Evolutionary conservation across 2,329 filamentous ascomycete species (phyloP).

Genomic region (Torrubiella hemipterigena): DNA sequence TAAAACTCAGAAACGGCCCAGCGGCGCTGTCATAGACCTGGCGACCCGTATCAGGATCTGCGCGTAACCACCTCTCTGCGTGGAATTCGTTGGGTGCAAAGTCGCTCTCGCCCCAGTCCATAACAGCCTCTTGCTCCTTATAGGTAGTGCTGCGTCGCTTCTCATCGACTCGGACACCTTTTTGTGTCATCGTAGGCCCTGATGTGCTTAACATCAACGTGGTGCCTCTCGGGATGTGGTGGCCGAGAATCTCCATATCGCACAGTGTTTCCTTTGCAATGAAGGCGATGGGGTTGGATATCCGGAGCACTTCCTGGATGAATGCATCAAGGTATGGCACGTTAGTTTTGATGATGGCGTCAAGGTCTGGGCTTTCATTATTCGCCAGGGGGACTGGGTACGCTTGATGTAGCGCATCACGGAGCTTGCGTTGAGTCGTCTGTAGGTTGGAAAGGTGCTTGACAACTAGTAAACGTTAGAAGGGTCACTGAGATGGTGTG

Average conservation of each 20-base stretch:
- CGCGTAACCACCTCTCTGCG: constrained; percentile 23
- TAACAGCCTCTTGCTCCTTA: not conserved
- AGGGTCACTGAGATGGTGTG: no score
- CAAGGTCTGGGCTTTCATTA: constrained; percentile 8
- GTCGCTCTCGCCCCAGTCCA: not conserved
- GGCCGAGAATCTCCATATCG: constrained; percentile 15
- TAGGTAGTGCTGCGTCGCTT: not conserved
- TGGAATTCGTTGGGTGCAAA: constrained; percentile 11
- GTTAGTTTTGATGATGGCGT: constrained; percentile 10
- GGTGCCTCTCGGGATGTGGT: constrained; percentile 14
- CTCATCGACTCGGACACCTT: not conserved
- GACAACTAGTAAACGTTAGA: no score
- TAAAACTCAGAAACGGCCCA: constrained; percentile 14
- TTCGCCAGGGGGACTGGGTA: constrained; percentile 6
- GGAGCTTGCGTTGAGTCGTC: constrained; percentile 2
- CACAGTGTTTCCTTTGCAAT: constrained; percentile 11
- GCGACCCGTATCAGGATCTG: constrained; percentile 3
- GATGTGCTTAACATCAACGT: constrained; percentile 9
- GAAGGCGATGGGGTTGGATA: constrained; percentile 9
- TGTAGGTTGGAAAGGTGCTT: constrained; percentile 4
- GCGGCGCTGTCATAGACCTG: constrained; percentile 12
- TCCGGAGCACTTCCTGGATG: constrained; percentile 17
- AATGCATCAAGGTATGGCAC: constrained; percentile 17
- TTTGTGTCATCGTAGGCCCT: constrained; percentile 10
- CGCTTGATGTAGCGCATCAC: constrained; percentile 5